phyloP scores from a whole-genome alignment of 768 basidiomycete species.

The Calocera viscosa region DNA sequence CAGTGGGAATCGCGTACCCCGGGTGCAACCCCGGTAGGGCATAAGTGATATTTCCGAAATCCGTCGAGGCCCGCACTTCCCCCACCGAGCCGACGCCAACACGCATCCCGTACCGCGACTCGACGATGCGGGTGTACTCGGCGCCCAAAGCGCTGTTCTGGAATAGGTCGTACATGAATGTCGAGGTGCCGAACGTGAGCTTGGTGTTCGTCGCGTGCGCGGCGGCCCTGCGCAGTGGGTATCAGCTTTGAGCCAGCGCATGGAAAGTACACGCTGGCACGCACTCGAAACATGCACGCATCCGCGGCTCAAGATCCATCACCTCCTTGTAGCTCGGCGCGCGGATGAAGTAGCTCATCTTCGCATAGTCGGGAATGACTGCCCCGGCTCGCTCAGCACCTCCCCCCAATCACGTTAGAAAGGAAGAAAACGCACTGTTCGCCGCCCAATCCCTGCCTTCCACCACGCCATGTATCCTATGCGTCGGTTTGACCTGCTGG shows the following conservation, averaged over 20 bases:
- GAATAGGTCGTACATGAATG: constrained; percentile 20
- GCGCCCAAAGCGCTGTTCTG: constrained; percentile 5
- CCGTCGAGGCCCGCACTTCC: background rate
- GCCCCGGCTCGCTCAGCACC: background rate
- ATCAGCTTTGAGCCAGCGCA: background rate
- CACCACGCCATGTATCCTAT: constrained; percentile 10
- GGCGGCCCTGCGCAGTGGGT: background rate
- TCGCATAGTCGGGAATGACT: constrained; percentile 66
- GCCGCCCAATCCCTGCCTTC: constrained; percentile 50
- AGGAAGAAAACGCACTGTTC: constrained; percentile 41
- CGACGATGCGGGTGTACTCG: background rate
- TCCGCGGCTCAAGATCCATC: constrained; percentile 43
- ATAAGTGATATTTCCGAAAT: background rate
- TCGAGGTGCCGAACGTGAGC: background rate
- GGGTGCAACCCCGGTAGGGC: background rate
- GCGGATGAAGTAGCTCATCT: constrained; percentile 62
- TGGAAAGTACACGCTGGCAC: no score
- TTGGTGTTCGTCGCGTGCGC: background rate
- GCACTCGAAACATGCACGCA: constrained; percentile 61
- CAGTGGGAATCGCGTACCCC: constrained; percentile 52
- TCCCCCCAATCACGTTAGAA: background rate
- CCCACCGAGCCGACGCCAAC: background rate
- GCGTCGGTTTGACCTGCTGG: constrained; percentile 4
- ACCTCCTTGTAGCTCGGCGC: constrained; percentile 55
- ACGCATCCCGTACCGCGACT: background rate